Base-by-base conservation (phyloP, 805 yeast species). In the Wickerhamiella brachini region DNA sequence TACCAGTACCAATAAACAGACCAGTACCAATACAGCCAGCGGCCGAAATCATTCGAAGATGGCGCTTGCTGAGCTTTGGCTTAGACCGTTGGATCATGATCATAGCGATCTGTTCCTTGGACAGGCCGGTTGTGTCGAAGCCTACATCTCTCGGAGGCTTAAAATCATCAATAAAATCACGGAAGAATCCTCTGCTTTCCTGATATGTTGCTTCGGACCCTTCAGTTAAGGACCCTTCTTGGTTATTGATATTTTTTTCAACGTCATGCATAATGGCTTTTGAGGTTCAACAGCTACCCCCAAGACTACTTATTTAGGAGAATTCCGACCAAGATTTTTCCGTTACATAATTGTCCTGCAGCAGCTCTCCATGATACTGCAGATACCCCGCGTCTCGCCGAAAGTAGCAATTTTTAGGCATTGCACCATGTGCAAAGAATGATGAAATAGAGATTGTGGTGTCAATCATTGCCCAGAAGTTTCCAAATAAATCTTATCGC, bases 1-100 rank as follows among this genome's bases (percentile, higher is more conserved):
- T 68, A 51, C 88, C 87, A 2, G 89, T 81, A 59, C 89, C 87
- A 57, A 85, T 81, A 56, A 85, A 70, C 51, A 85, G 71, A 61
- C 89, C 94, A 1, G 93, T 83, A 51, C 93, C 93, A 49, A 85
- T 67, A 8, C 90, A 85, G 57, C 93, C 90, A 57, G 93, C 94
- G 57, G 85, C 78, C 56, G 93, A 83, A 61, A 82, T 79, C 83
- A 82, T 79, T 51, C 79, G 73, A 55, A 80, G 72, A 60, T 81
- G 87, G 49, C 87, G 51, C 42, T 56, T 54, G 26, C 53, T 48
- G 15, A 59, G 53, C 26, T 49, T 39, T 65, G 47, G 83, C 75
- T 55, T 73, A 69, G 53, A 73, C 61, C 49, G 67, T 68, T 53
- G 71, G 49, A 49, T 60, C 52, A 46, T 59, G 58, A 47, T 52